Percentiles rank a stretch among this genome's conserved stretches.
Conservation (phyloP, 164 flowering plant genomes). For the Liriodendron chinense region DNA sequence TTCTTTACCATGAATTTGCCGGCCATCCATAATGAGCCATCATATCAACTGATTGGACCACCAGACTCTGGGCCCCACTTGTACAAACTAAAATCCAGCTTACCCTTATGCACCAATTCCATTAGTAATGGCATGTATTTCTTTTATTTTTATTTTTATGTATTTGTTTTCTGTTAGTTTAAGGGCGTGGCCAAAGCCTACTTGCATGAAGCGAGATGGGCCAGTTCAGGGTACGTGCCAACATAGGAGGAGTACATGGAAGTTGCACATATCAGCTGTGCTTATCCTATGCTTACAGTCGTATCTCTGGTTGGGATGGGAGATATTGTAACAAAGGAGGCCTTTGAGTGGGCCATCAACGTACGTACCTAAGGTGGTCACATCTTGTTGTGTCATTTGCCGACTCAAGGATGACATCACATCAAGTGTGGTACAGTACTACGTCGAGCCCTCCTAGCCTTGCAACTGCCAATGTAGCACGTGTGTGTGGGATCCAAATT, state of each 20-base stretch:
- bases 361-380: constrained; percentile 21
- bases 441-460: background rate
- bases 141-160: background rate
- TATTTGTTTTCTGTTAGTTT: background rate
- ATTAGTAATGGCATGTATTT: too few species aligned
- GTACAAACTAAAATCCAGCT: background rate
- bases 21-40: background rate
- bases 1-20: background rate
- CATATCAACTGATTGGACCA: too few species aligned
- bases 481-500: too few species aligned
- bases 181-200: background rate
- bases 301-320: constrained; percentile 24
- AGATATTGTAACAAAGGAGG: constrained; percentile 24
- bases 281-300: constrained; percentile 9
- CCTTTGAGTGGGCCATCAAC: constrained; percentile 28
- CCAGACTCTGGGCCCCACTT: too few species aligned
- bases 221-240: constrained; percentile 20
- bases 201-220: constrained; percentile 38
- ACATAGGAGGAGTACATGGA: constrained; percentile 32
- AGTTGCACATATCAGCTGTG: constrained; percentile 5
- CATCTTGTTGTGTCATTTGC: background rate
- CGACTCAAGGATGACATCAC: background rate
- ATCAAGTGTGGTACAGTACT: background rate
- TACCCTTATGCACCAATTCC: background rate
- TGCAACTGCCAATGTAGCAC: too few species aligned